Conservation (phyloP, 2,329 filamentous ascomycete genomes). For the Aspergillus thermomutatus region DNA sequence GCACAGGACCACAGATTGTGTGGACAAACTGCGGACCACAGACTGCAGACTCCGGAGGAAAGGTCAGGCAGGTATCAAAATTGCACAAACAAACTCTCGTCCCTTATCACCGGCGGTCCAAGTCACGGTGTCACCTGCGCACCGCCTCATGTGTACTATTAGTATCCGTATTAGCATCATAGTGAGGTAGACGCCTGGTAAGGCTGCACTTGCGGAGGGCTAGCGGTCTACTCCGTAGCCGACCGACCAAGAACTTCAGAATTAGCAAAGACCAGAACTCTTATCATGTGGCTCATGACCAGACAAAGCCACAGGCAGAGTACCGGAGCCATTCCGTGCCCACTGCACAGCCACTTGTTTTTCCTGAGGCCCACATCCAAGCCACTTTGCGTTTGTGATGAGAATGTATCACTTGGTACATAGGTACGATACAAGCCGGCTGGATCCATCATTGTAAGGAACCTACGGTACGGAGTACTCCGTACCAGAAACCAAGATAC, state of each 20-base stretch:
- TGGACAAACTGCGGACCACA: background rate
- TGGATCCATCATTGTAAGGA: background rate
- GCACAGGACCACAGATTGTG: background rate
- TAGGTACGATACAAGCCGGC: too few species aligned
- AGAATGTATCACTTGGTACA: background rate
- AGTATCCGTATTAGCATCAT: too few species aligned
- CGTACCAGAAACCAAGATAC: background rate
- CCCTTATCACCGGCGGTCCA: too few species aligned
- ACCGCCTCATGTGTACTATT: background rate
- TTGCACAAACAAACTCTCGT: too few species aligned
- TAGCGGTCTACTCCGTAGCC: too few species aligned
- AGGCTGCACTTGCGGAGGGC: background rate
- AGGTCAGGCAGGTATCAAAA: too few species aligned
- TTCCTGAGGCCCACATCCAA: background rate
- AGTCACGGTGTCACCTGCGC: background rate
- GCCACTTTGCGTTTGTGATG: background rate
- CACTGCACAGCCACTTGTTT: background rate
- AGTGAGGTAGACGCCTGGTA: too few species aligned
- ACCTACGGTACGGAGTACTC: background rate
- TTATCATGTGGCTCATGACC: background rate
- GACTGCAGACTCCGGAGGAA: too few species aligned
- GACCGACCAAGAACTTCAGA: too few species aligned
- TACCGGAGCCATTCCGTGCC: too few species aligned
- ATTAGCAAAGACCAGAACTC: background rate
- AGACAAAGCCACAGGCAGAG: background rate